Evolutionary conservation across 768 basidiomycete species (phyloP), one percentile per base, ranked within the genome.

Genomic region (Clathrus columnatus): DNA sequence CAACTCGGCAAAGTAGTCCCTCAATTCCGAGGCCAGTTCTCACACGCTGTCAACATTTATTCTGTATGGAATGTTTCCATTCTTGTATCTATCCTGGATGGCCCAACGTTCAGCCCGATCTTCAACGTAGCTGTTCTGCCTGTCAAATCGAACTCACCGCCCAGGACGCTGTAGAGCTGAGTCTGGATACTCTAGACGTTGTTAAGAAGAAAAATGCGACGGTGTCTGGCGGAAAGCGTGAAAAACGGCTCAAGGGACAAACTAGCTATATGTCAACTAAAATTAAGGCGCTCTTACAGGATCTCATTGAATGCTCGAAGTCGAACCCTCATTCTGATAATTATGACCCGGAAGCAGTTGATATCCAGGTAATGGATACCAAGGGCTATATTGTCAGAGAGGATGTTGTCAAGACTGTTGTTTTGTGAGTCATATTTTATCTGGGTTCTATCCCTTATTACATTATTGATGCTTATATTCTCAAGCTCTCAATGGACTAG

Each of bases 21-120:
- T 73, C 75, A 48, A 69, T 69, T 2, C 76, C 78, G 2, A 81
- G 78, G 23, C 81, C 85, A 0, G 72, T 97, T 51, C 70, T 99
- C 65, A 96, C 96, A 11, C 82, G 87, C 59, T 99, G 96, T 67
- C 89, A 92, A 63, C 96, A 99, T 68, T 76, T 98, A 27, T 97
- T 89, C 69, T 99, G 96, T 70, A 62, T 84, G 8, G 72, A 72
- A 24, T 99, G 96, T 70, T 98, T 92, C 77, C 82, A 85, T 41
- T 71, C 75, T 59, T 80, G 78, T n/a, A 80, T 92, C 42, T 89
- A 78, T 59, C 78, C 90, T 21, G 82, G 80, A 23, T 97, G 88
- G 86, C 89, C 92, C 1, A 80, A 84, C 58, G 77, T 84, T 42
- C 61, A 76, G 18, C 68, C 78, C 20, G 82, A 83, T 51, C 67